Base-by-base conservation (phyloP, 2,329 filamentous ascomycete genomes). In the Talaromyces funiculosus region DNA sequence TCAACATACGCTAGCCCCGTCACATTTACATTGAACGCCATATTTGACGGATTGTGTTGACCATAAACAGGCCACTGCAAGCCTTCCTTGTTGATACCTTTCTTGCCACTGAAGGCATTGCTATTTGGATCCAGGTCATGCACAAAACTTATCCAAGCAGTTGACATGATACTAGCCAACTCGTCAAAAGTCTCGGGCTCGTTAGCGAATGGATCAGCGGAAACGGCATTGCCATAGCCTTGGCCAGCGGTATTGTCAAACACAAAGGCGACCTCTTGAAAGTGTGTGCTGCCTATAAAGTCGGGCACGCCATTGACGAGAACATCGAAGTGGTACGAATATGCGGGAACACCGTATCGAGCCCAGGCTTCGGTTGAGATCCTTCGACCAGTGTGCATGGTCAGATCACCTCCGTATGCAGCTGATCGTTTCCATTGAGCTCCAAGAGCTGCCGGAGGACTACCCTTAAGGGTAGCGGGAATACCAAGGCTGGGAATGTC, bases 101-200 rank as follows among this genome's bases (percentile, higher is more conserved):
- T 59, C 33, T 24, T 42, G 35, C 16, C 9, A 53, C 42, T 53
- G 14, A 59, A 59, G 6, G 56, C 59, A 57, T 57, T 49, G 31
- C 22, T 61, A 37, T 61, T 61, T 7, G 59, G 59, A 42, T 61
- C 59, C 53, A 61, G 10, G 42, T 61, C 53, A 43, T 61, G 53
- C n/a, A 53, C 59, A 33, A 61, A 61, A 45, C 59, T 61, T 5
- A 61, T 38, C 59, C 59, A 61, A 14, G 53, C 53, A 10, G 53
- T 38, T 14, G 53, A 49, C 59, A 61, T 61, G 29, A 61, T 56
- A 22, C 43, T 43, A 24, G 59, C 59, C 35, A 61, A 22, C 8
- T 56, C 53, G 14, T 24, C 24, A 14, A 61, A 61, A 24, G 53
- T 57, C 8, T 31, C 31, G 3, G 59, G 59, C 18, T 61, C 59